These are phyloP conservation scores for Pythium utonaiense DNA, from an alignment of 352 stramenopile genomes.

Conservation along the genomic window DNA sequence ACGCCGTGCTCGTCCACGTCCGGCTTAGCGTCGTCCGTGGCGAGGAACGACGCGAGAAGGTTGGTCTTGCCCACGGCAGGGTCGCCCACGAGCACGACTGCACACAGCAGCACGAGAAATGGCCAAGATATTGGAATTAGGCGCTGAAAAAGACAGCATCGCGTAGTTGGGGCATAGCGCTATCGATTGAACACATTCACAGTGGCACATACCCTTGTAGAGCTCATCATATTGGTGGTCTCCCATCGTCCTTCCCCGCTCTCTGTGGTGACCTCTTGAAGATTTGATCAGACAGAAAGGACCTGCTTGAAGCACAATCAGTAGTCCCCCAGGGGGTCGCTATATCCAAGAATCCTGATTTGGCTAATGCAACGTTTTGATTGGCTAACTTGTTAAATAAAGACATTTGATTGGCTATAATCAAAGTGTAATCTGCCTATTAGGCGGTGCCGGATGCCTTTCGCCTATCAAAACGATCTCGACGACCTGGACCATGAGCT, in stretches of 20 bases:
- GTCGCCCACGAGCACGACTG: conserved; percentile 78
- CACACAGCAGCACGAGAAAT: background rate
- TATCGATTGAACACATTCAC: background rate
- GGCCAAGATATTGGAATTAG: background rate
- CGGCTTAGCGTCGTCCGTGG: conserved; percentile 27
- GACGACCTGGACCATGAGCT: background rate
- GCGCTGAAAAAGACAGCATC: background rate
- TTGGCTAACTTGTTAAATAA: too few species aligned
- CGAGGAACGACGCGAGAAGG: conserved; percentile 79
- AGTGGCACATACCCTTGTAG: conserved; percentile 58
- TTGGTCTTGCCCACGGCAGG: conserved; percentile 90
- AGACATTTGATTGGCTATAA: too few species aligned
- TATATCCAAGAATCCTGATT: too few species aligned
- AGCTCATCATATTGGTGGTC: conserved; percentile 77
- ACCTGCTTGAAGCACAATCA: too few species aligned
- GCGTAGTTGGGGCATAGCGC: background rate
- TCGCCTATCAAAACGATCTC: too few species aligned
- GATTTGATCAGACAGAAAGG: background rate
- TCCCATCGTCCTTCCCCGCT: conserved; percentile 7
- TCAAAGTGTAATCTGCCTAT: too few species aligned
- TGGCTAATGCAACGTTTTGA: too few species aligned
- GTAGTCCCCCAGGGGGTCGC: too few species aligned
- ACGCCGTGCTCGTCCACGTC: conserved; percentile 31
- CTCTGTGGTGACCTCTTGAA: background rate
- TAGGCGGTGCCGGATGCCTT: too few species aligned